Conservation (phyloP, 2,329 filamentous ascomycete species). For the Phoma sp. region DNA sequence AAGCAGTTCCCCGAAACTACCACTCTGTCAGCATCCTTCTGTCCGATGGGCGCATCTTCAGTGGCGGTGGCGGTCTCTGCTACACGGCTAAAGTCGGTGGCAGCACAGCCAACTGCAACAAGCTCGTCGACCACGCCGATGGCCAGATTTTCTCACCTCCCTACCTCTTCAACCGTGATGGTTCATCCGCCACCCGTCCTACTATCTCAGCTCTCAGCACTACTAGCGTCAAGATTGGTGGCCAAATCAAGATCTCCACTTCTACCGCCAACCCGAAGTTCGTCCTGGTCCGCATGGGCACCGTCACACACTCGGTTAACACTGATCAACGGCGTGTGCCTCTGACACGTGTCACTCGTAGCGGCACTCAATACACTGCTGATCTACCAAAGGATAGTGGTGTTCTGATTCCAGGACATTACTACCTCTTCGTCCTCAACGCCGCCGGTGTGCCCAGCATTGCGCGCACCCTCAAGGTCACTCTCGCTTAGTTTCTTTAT, state of each 20-base stretch:
- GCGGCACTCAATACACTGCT: constrained; percentile 18
- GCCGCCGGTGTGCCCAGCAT: constrained; percentile 31
- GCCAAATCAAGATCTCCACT: constrained; percentile 20
- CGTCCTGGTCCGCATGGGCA: constrained; percentile 34
- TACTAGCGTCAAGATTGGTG: constrained; percentile 29
- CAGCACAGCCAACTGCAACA: constrained; percentile 35
- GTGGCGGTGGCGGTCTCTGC: constrained; percentile 36
- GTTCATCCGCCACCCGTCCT: constrained; percentile 27
- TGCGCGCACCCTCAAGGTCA: constrained; percentile 29
- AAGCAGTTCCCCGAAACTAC: constrained; percentile 37
- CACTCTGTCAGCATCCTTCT: constrained; percentile 35
- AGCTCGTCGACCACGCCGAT: constrained; percentile 37
- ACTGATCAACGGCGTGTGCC: constrained; percentile 38
- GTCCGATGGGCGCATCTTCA: constrained; percentile 34
- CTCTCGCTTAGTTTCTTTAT: neutral
- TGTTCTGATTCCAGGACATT: constrained; percentile 33
- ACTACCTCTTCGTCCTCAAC: constrained; percentile 34
- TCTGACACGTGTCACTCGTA: constrained; percentile 17
- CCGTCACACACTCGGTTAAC: constrained; percentile 40
- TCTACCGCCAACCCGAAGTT: constrained; percentile 19
- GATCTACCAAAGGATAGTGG: constrained; percentile 33
- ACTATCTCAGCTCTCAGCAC: constrained; percentile 22
- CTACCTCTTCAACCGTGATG: constrained; percentile 37
- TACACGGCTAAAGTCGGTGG: constrained; percentile 24
- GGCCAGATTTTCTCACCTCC: constrained; percentile 40